Evolutionary conservation across 176 grass and related monocot genomes (phyloP).

Genomic region (Aegilops tauschii): DNA sequence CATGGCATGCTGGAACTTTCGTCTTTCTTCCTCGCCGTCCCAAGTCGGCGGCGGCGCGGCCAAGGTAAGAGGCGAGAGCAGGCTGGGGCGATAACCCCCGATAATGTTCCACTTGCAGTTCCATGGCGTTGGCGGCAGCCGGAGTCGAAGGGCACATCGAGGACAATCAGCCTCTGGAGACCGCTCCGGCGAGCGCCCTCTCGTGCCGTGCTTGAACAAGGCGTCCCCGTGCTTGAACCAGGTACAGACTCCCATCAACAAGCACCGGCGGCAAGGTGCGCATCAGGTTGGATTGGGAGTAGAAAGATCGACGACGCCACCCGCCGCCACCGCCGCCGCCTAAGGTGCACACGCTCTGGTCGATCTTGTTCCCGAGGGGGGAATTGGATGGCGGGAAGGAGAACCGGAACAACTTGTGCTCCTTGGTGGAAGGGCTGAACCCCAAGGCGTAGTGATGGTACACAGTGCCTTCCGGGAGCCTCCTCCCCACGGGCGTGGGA

Average conservation of each 20-base stretch:
- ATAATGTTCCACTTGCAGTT: background rate
- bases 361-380: background rate
- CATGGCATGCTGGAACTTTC: background rate
- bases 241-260: background rate
- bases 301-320: background rate
- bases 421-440: background rate
- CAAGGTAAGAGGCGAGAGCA: slow-evolving; percentile 5
- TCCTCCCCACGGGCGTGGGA: background rate
- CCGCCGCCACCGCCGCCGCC: background rate
- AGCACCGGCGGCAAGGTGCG: background rate
- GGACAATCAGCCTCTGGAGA: background rate
- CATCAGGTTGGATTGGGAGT: no score
- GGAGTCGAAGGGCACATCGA: background rate
- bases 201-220: background rate
- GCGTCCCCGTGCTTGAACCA: background rate
- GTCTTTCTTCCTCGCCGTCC: background rate
- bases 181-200: background rate
- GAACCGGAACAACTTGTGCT: background rate
- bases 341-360: background rate
- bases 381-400: background rate
- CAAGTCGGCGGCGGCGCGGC: background rate
- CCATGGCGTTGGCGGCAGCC: background rate
- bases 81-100: background rate
- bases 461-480: background rate
- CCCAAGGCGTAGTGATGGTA: background rate